Conservation (phyloP, 139 green algal genomes). For the Closterium sp. region DNA sequence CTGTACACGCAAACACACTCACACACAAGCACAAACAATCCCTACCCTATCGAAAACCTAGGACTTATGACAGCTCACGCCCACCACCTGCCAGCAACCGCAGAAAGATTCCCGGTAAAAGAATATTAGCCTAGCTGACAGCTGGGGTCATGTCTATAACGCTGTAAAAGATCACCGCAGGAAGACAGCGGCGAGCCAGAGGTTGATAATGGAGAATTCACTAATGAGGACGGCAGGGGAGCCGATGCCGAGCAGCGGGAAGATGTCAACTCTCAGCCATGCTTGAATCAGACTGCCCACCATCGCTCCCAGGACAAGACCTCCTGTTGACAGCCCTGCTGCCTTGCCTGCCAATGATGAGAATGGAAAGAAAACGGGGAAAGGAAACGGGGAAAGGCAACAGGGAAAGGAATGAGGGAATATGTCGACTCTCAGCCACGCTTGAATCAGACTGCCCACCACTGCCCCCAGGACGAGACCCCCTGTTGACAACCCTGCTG, state of each 20-base stretch:
- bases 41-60: no score
- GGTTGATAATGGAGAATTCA: slow-evolving; percentile 45
- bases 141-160: background rate
- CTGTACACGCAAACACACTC: no score
- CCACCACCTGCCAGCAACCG: no score
- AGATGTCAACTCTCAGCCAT: slow-evolving; percentile 84
- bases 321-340: slow-evolving; percentile 58
- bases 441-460: slow-evolving; percentile 68
- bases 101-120: background rate
- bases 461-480: slow-evolving; percentile 68
- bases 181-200: slow-evolving; percentile 32
- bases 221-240: slow-evolving; percentile 42
- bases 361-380: background rate
- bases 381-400: background rate
- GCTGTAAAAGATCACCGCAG: slow-evolving; percentile 11
- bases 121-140: background rate
- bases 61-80: no score
- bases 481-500: slow-evolving; percentile 59
- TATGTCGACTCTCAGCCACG: slow-evolving; percentile 83
- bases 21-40: no score
- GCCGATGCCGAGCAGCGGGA: slow-evolving; percentile 59
- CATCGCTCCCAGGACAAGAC: slow-evolving; percentile 67
- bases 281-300: slow-evolving; percentile 68
- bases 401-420: background rate
- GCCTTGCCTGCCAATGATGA: slow-evolving; percentile 58